A percentile compares a stretch with the other conserved stretches of the same genome.
Conservation (phyloP, 2,329 filamentous ascomycete genomes). For the Colletotrichum sp. region DNA sequence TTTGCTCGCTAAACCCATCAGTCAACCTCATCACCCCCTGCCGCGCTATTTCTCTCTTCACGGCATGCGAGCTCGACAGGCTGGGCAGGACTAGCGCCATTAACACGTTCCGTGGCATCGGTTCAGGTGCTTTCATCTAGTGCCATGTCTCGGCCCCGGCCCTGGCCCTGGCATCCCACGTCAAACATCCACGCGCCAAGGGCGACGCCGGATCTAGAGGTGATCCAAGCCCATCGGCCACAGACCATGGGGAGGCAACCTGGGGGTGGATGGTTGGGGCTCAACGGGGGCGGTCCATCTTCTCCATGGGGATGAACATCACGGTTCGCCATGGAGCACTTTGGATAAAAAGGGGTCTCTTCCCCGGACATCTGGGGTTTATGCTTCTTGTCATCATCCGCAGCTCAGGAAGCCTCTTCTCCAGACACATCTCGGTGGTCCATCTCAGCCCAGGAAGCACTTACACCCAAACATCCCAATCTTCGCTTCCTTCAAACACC, state of each 20-base stretch:
- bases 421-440: background rate
- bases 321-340: background rate
- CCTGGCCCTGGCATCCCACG: background rate
- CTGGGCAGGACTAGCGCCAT: background rate
- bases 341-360: background rate
- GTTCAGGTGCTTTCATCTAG: background rate
- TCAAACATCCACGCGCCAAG: background rate
- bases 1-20: background rate
- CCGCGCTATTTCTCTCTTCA: background rate
- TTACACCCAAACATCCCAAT: background rate
- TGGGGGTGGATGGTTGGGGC: conserved; percentile 5
- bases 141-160: background rate
- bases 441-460: background rate
- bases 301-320: background rate
- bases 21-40: background rate
- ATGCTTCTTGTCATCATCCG: conserved; percentile 1
- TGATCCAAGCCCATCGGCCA: background rate
- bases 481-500: background rate
- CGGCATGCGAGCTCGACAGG: background rate
- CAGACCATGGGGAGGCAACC: background rate
- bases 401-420: background rate
- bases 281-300: background rate
- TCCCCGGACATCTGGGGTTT: background rate
- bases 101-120: background rate
- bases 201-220: background rate